Evolutionary conservation across 2,329 filamentous ascomycete genomes (phyloP), one percentile per base, ranked within the genome.

Genomic region (Karstenula rhodostoma): DNA sequence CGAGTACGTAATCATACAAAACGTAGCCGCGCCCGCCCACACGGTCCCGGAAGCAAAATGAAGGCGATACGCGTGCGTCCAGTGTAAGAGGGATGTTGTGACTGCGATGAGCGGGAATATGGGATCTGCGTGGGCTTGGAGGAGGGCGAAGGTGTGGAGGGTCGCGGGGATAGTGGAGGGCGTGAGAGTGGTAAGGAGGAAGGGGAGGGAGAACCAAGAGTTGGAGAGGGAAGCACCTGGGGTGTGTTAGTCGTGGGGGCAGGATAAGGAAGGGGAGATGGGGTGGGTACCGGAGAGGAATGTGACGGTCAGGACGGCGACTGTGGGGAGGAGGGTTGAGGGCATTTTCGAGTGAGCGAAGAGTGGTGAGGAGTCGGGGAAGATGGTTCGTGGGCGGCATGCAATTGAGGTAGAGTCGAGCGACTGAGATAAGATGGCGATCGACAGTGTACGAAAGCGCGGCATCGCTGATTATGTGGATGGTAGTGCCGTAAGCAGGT

Each of bases 201-300:
- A 8, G 44, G 23, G 44, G 22, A 48, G 9, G 22, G 44, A 25
- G 23, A 48, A 48, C 22, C 25, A 27, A 6, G 9, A 29, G 10
- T 25, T 25, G 44, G 44, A 48, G 44, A 48, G 25, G 44, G 23
- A 15, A 8, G 25, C 25, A 3, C 44, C 44, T 48, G 44, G 9
- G 23, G 23, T 17, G 25, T 3, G 55, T 64, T 42, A 64, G 50
- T 44, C n/a, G 42, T 42, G 22, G 22, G 22, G 6, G 2, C 3
- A 23, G 4, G n/a, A 22, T 4, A 6, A 25, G 19, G n/a, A 22
- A n/a, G 19, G 12, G 10, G 42, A 25, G 22, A 9, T 8, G n/a
- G n/a, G n/a, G 37, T 15, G 4, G 37, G n/a, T 44, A 44, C 42
- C 42, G n/a, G 42, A 44, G 42, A 44, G n/a, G 19, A 44, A 44